Conservation (phyloP, 495 filamentous ascomycete genomes). For the Talaromyces nanjingensis region DNA sequence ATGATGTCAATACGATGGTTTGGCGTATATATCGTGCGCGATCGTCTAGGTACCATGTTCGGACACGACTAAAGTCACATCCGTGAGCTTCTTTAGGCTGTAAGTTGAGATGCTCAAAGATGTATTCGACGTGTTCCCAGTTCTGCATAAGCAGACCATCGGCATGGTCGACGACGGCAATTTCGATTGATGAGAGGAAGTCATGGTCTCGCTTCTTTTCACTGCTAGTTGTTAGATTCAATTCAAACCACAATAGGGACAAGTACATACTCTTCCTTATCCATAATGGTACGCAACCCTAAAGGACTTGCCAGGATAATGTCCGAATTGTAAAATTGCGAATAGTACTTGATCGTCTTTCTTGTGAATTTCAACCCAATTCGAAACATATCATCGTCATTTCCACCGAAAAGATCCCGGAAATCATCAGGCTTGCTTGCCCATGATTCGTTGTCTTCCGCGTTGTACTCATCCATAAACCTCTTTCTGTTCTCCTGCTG, state of each 20-base stretch:
- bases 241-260: background rate
- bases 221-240: slow-evolving; percentile 19
- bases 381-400: slow-evolving; percentile 94
- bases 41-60: slow-evolving; percentile 86
- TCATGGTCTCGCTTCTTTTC: slow-evolving; percentile 80
- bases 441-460: slow-evolving; percentile 54
- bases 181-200: slow-evolving; percentile 86
- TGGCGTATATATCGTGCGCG: slow-evolving; percentile 76
- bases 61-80: slow-evolving; percentile 88
- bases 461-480: slow-evolving; percentile 71
- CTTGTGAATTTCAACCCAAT: slow-evolving; percentile 91
- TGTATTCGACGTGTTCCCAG: slow-evolving; percentile 90
- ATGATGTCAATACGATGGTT: slow-evolving; percentile 70
- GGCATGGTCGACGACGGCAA: slow-evolving; percentile 84
- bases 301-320: slow-evolving; percentile 87
- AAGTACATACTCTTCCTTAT: slow-evolving; percentile 48
- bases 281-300: slow-evolving; percentile 83
- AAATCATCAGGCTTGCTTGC: slow-evolving; percentile 80
- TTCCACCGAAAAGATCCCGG: slow-evolving; percentile 82
- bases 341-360: slow-evolving; percentile 89
- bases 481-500: slow-evolving; percentile 94
- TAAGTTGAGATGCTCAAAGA: slow-evolving; percentile 86
- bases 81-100: slow-evolving; percentile 87
- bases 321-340: slow-evolving; percentile 93
- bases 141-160: slow-evolving; percentile 96